Evolutionary conservation across 2,329 filamentous ascomycete genomes (phyloP).

Genomic region (Pseudogymnoascus sp.): DNA sequence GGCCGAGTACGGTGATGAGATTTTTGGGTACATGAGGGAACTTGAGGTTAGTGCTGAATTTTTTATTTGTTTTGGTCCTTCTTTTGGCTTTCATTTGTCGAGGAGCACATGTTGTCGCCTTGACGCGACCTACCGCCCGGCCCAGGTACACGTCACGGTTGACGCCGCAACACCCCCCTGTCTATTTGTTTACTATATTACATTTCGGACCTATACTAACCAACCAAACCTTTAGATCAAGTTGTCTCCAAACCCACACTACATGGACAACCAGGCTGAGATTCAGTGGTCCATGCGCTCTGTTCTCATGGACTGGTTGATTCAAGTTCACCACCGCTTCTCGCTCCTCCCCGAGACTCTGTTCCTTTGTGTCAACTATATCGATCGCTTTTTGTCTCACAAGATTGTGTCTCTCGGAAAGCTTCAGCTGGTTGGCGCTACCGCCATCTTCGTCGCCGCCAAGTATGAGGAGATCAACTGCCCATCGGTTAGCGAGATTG

Average conservation of each 20-base stretch:
- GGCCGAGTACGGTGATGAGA: slow-evolving; percentile 90
- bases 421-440: slow-evolving; percentile 90
- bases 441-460: slow-evolving; percentile 88
- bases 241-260: slow-evolving; percentile 81
- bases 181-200: slow-evolving; percentile 18
- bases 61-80: slow-evolving; percentile 9
- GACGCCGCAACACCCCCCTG: slow-evolving; percentile 12
- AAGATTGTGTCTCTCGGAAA: slow-evolving; percentile 95
- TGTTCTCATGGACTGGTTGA: slow-evolving; percentile 95
- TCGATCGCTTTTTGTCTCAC: slow-evolving; percentile 88
- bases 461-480: slow-evolving; percentile 99
- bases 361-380: slow-evolving; percentile 92
- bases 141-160: slow-evolving; percentile 18
- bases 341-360: slow-evolving; percentile 86
- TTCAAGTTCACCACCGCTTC: slow-evolving; percentile 92
- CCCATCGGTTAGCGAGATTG: slow-evolving; percentile 87
- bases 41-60: slow-evolving; percentile 61
- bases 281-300: slow-evolving; percentile 99
- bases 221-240: slow-evolving; percentile 45
- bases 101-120: slow-evolving; percentile 14
- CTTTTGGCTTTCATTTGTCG: neutral
- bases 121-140: slow-evolving; percentile 11
- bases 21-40: slow-evolving; percentile 83
- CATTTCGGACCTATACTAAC: slow-evolving; percentile 22
- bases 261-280: slow-evolving; percentile 96